Conservation (phyloP, 352 stramenopile species). For the Phytophthora crassamura region DNA sequence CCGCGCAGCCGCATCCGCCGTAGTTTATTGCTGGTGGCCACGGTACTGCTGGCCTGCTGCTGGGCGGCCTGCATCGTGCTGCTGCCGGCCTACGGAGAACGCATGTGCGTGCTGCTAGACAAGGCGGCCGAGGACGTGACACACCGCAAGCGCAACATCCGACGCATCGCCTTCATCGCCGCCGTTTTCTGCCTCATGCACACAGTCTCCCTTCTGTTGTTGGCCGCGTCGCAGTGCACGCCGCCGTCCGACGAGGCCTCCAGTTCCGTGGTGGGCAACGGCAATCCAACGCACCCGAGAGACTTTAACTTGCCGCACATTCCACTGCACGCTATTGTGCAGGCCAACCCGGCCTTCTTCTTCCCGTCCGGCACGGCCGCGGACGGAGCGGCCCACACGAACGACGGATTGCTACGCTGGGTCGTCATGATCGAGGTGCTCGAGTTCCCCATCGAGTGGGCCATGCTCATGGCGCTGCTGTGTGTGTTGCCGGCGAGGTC, state of each 20-base stretch:
- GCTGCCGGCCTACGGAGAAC: conserved; percentile 55
- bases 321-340: conserved; percentile 52
- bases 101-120: conserved; percentile 63
- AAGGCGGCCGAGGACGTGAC: conserved; percentile 60
- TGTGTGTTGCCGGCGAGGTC: conserved; percentile 63
- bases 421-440: conserved; percentile 66
- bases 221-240: conserved; percentile 52
- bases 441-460: conserved; percentile 70
- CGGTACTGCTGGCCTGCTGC: conserved; percentile 52
- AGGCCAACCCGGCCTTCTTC: conserved; percentile 72
- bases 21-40: conserved; percentile 57
- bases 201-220: conserved; percentile 49
- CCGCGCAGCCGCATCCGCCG: conserved; percentile 38
- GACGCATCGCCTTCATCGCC: conserved; percentile 62
- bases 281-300: conserved; percentile 16
- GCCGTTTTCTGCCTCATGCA: conserved; percentile 66
- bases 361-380: conserved; percentile 45
- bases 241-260: conserved; percentile 25
- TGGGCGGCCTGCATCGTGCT: conserved; percentile 59
- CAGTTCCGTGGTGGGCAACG: conserved; percentile 22
- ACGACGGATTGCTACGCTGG: conserved; percentile 52
- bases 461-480: conserved; percentile 61
- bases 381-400: conserved; percentile 19
- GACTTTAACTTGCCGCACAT: conserved; percentile 40
- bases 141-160: conserved; percentile 63